phyloP scores from a whole-genome alignment of 495 filamentous ascomycete species.

The Neurospora sp. region DNA sequence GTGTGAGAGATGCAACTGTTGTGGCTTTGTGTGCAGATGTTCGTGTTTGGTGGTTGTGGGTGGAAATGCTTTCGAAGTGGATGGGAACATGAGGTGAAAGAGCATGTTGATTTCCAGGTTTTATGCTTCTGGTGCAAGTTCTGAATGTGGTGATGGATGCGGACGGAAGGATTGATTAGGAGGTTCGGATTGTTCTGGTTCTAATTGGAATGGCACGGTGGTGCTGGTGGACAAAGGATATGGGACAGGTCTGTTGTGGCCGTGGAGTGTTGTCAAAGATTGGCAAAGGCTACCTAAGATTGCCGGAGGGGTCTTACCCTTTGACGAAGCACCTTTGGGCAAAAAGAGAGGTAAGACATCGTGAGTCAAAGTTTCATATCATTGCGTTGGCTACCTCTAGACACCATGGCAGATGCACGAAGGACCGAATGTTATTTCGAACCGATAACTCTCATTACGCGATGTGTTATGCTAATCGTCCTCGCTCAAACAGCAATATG shows the following conservation, averaged over 20 bases:
- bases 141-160: not conserved
- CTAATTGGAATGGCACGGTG: not conserved
- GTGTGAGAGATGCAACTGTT: too few species aligned
- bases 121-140: not conserved
- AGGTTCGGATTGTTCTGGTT: not conserved
- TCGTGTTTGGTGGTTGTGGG: too few species aligned
- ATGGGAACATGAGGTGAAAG: too few species aligned
- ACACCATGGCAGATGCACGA: not conserved
- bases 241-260: not conserved
- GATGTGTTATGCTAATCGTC: not conserved
- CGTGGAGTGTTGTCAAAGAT: not conserved
- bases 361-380: not conserved
- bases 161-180: not conserved
- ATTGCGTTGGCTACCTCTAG: too few species aligned
- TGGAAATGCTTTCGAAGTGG: too few species aligned
- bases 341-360: not conserved
- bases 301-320: too few species aligned
- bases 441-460: not conserved
- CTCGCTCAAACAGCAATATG: not conserved
- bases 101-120: too few species aligned
- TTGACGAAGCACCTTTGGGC: too few species aligned
- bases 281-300: not conserved
- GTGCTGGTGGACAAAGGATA: not conserved
- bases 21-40: too few species aligned
- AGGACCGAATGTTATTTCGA: not conserved